phyloP scores from a whole-genome alignment of 768 basidiomycete genomes.

The Gloeopeniophorella convolvens region DNA sequence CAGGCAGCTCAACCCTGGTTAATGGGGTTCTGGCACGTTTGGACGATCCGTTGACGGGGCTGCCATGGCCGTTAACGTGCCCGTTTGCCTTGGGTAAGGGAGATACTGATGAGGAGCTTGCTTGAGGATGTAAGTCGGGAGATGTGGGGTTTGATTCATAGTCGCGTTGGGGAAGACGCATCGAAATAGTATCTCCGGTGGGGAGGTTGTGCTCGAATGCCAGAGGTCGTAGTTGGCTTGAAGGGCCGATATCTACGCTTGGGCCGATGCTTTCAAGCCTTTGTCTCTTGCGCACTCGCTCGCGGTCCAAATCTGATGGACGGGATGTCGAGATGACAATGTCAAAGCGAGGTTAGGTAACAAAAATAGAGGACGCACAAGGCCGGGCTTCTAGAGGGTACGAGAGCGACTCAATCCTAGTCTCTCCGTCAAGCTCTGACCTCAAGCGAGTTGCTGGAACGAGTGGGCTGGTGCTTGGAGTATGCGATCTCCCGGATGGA shows the following conservation, averaged over 20 bases:
- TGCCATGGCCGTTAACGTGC: constrained; percentile 31
- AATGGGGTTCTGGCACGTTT: constrained; percentile 46
- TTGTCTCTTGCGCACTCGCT: constrained; percentile 60
- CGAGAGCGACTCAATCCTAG: constrained; percentile 12
- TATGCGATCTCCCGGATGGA: constrained; percentile 8
- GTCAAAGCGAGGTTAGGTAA: neutral
- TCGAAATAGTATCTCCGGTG: constrained; percentile 15
- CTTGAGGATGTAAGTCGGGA: constrained; percentile 7
- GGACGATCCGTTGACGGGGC: constrained; percentile 34
- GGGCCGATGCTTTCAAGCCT: constrained; percentile 41
- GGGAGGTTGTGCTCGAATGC: constrained; percentile 21
- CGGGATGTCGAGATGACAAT: neutral
- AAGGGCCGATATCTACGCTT: constrained; percentile 32
- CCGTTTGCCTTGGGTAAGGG: constrained; percentile 16
- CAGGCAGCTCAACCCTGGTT: constrained; percentile 59
- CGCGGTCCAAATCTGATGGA: constrained; percentile 16
- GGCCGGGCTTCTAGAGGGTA: constrained; percentile 4
- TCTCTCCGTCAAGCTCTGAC: constrained; percentile 21
- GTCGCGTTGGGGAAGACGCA: constrained; percentile 20
- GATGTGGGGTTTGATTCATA: constrained; percentile 15
- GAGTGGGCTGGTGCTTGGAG: constrained; percentile 13
- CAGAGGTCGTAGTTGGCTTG: constrained; percentile 24
- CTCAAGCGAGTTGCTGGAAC: constrained; percentile 21
- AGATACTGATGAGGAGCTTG: constrained; percentile 15
- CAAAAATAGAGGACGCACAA: constrained; percentile 9